These are phyloP conservation scores for Lasiodiplodia gonubiensis DNA, from an alignment of 2,329 filamentous ascomycete genomes.

Conservation along the genomic window DNA sequence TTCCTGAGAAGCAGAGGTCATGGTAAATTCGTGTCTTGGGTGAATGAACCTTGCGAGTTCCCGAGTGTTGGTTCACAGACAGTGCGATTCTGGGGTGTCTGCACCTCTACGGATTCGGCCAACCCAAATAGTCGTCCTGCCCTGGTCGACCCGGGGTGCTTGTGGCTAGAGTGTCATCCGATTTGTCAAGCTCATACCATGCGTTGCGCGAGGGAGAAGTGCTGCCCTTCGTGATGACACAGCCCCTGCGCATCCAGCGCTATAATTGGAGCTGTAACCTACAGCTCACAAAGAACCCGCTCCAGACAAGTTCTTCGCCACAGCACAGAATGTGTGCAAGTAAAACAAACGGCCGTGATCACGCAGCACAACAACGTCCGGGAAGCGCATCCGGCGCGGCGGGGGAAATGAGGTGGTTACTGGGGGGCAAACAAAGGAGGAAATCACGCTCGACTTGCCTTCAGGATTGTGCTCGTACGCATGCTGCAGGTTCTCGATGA, in stretches of 20 bases:
- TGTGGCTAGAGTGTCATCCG: slow-evolving; percentile 9
- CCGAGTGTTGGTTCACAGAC: slow-evolving; percentile 11
- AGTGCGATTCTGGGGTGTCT: slow-evolving; percentile 16
- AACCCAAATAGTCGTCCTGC: slow-evolving; percentile 7
- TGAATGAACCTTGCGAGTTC: slow-evolving; percentile 18
- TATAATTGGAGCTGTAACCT: slow-evolving; percentile 22
- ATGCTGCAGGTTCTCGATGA: slow-evolving; percentile 94
- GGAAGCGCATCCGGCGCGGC: background rate
- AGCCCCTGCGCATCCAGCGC: slow-evolving; percentile 22
- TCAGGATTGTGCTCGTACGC: slow-evolving; percentile 98
- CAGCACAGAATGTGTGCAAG: slow-evolving; percentile 6
- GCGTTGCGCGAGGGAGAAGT: slow-evolving; percentile 26
- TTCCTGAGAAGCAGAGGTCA: slow-evolving; percentile 14
- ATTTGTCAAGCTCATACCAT: slow-evolving; percentile 26
- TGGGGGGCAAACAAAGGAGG: slow-evolving; percentile 12
- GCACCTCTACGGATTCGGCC: slow-evolving; percentile 28
- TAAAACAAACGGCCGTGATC: slow-evolving; percentile 11
- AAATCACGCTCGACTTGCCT: slow-evolving; percentile 62
- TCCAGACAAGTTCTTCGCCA: slow-evolving; percentile 9
- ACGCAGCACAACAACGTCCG: slow-evolving; percentile 20
- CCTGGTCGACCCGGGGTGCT: slow-evolving; percentile 6
- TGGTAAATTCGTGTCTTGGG: slow-evolving; percentile 23
- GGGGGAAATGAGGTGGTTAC: background rate
- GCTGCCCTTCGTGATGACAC: slow-evolving; percentile 22
- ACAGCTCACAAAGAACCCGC: slow-evolving; percentile 18